Conservation (phyloP, 148 eudicot genomes). For the Vaccinium corymbosum region DNA sequence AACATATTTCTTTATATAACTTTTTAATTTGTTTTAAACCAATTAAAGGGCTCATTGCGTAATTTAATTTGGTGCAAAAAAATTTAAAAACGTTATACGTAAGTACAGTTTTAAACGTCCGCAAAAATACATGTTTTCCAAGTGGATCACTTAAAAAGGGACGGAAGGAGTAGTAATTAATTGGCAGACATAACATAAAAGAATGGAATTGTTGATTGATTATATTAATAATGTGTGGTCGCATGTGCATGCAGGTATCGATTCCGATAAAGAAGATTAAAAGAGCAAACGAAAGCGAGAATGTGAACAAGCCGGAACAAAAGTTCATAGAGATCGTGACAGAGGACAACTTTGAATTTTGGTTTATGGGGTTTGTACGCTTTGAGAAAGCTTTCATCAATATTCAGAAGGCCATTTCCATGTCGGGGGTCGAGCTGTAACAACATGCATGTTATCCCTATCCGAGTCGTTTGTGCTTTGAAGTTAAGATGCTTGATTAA, state of each 20-base stretch:
- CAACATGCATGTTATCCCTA: neutral
- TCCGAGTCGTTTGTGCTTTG: no score
- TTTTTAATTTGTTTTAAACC: no score
- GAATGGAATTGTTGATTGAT: neutral
- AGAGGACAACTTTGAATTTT: conserved; percentile 24
- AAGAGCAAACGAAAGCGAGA: conserved; percentile 16
- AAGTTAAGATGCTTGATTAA: no score
- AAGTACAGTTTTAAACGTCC: no score
- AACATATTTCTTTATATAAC: no score
- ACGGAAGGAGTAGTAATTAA: no score
- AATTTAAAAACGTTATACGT: no score
- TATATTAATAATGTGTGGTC: neutral
- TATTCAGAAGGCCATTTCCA: conserved; percentile 22
- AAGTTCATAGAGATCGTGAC: conserved; percentile 19
- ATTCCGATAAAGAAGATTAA: conserved; percentile 23
- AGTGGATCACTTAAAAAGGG: no score
- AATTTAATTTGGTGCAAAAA: no score
- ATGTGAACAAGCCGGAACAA: conserved; percentile 18
- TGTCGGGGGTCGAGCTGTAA: neutral
- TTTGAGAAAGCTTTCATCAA: conserved; percentile 23
- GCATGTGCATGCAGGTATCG: conserved; percentile 12
- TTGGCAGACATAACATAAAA: no score
- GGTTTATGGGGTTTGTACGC: conserved; percentile 28
- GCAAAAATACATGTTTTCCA: no score
- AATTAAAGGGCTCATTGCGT: no score